phyloP scores from a whole-genome alignment of 352 stramenopile genomes.

The Phytophthora hybrid region DNA sequence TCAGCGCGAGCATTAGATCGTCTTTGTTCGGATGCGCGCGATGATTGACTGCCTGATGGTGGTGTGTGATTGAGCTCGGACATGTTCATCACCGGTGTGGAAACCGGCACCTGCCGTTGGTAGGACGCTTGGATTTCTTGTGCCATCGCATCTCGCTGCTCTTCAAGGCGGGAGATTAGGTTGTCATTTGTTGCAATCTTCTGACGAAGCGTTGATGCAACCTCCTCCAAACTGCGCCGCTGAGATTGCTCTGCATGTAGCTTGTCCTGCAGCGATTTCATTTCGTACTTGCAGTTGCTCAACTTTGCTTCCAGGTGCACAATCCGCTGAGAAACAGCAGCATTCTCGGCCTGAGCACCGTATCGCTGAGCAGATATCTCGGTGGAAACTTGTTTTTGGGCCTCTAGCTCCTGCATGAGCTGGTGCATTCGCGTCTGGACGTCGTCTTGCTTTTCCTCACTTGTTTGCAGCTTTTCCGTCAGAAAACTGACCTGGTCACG shows the following conservation, averaged over 20 bases:
- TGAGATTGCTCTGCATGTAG: constrained; percentile 61
- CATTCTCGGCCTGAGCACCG: constrained; percentile 78
- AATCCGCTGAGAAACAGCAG: constrained; percentile 77
- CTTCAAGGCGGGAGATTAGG: constrained; percentile 66
- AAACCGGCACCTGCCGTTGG: constrained; percentile 50
- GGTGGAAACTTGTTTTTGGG: constrained; percentile 74
- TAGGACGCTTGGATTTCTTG: constrained; percentile 74
- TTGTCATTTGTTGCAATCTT: constrained; percentile 72
- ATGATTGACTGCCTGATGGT: constrained; percentile 21
- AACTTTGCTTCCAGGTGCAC: constrained; percentile 81
- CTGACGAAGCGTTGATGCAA: constrained; percentile 71
- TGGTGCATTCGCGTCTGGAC: constrained; percentile 67
- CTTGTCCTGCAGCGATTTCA: constrained; percentile 69
- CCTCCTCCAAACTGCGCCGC: constrained; percentile 65
- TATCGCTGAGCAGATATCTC: constrained; percentile 85
- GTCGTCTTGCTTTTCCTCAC: constrained; percentile 59
- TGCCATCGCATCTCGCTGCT: constrained; percentile 80
- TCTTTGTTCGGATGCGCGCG: constrained; percentile 16
- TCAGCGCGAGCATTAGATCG: constrained; percentile 7
- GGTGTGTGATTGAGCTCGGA: constrained; percentile 62
- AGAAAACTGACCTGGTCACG: constrained; percentile 85
- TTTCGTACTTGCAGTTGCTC: constrained; percentile 74
- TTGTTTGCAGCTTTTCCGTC: constrained; percentile 72
- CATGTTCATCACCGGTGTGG: constrained; percentile 68
- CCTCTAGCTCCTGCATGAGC: constrained; percentile 55